phyloP scores from a whole-genome alignment of 176 grass and related monocot species.

The Bonia amplexicaulis region DNA sequence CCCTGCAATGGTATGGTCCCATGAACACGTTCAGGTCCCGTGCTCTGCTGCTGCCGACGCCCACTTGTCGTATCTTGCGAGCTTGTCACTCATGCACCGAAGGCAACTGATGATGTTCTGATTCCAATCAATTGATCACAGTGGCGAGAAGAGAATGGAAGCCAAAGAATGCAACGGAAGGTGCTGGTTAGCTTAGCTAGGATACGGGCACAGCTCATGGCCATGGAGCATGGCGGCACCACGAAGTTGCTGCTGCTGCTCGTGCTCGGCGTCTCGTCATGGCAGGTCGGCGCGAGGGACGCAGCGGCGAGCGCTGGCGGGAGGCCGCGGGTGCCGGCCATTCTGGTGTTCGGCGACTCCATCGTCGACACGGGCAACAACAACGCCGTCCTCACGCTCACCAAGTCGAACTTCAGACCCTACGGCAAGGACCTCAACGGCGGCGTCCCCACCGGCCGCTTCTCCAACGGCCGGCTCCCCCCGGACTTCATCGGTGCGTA shows the following conservation, averaged over 20 bases:
- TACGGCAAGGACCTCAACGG: constrained; percentile 51
- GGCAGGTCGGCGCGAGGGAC: neutral
- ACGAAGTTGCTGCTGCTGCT: neutral
- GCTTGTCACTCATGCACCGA: neutral
- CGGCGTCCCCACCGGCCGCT: constrained; percentile 50
- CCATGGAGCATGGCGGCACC: neutral
- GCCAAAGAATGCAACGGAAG: neutral
- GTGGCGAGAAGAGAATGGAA: neutral
- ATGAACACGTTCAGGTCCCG: neutral
- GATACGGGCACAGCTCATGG: neutral
- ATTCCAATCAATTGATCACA: neutral
- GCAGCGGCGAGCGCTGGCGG: neutral
- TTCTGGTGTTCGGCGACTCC: constrained; percentile 64
- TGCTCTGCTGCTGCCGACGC: neutral
- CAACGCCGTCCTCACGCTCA: constrained; percentile 41
- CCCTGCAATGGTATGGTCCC: neutral
- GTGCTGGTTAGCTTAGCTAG: neutral
- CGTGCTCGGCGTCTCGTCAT: neutral
- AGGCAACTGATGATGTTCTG: neutral
- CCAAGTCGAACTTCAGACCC: constrained; percentile 39
- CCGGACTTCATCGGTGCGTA: constrained; percentile 40
- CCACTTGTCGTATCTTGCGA: neutral
- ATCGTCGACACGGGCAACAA: constrained; percentile 66
- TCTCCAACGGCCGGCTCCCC: constrained; percentile 55
- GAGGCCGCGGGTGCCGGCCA: constrained; percentile 36